These are phyloP conservation scores for Gaeumannomyces tritici DNA, from an alignment of 2,329 filamentous ascomycete species.

Conservation along the genomic window DNA sequence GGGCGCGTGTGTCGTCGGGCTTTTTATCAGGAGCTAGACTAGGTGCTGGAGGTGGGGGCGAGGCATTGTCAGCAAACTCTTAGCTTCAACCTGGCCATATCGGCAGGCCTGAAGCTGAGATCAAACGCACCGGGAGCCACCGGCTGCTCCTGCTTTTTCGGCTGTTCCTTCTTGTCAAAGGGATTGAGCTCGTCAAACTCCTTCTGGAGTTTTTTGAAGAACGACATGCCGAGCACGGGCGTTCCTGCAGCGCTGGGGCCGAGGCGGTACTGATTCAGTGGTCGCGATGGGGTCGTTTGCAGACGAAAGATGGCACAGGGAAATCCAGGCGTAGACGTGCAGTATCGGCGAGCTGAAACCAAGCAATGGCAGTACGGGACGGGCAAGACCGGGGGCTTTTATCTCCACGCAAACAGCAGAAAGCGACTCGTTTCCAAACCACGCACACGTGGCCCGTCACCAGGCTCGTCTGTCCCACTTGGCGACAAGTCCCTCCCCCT, in stretches of 20 bases:
- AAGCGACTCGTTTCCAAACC: neutral
- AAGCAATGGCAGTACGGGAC: neutral
- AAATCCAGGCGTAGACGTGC: neutral
- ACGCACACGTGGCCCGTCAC: neutral
- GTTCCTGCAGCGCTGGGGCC: neutral
- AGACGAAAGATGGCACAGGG: neutral
- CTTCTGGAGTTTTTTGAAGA: slow-evolving; percentile 5
- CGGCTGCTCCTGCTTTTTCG: neutral
- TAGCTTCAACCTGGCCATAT: neutral
- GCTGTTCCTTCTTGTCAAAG: slow-evolving; percentile 1
- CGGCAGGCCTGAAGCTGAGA: neutral
- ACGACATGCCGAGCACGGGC: slow-evolving; percentile 1
- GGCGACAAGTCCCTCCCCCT: too few species aligned
- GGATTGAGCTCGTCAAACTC: slow-evolving; percentile 3
- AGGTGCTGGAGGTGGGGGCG: too few species aligned
- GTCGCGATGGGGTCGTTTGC: neutral
- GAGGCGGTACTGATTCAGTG: neutral
- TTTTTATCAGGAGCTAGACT: neutral
- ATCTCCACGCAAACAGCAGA: neutral
- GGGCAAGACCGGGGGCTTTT: neutral
- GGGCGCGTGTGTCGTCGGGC: neutral
- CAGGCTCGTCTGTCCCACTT: neutral
- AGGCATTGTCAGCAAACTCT: neutral
- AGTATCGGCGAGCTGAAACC: neutral
- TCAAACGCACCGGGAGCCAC: neutral